Evolutionary conservation across 768 basidiomycete species (phyloP).

Genomic region (Udeniomyces megalosporus): DNA sequence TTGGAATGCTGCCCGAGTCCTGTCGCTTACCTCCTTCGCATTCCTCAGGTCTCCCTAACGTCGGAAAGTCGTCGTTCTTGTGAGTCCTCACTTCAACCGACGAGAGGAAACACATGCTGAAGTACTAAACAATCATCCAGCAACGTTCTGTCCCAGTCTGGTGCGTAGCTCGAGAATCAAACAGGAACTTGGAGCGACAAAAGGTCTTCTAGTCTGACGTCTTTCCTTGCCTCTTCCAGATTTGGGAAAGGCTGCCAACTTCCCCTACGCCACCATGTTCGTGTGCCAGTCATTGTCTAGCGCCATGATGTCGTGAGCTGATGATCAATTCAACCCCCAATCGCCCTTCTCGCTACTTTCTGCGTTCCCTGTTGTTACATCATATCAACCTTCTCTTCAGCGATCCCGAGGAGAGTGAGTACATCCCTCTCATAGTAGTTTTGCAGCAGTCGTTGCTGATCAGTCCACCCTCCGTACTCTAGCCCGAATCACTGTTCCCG

Average conservation of each 20-base stretch:
- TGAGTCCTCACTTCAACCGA: too few species aligned
- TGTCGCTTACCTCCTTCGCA: neutral
- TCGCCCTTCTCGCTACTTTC: slow-evolving; percentile 4
- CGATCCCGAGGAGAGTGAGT: slow-evolving; percentile 50
- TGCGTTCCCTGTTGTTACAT: slow-evolving; percentile 7
- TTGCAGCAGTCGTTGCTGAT: slow-evolving; percentile 20
- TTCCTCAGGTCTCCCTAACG: slow-evolving; percentile 67
- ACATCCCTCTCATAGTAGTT: too few species aligned
- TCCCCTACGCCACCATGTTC: slow-evolving; percentile 51
- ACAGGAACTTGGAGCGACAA: neutral
- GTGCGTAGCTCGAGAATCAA: slow-evolving; percentile 29
- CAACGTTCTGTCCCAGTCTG: slow-evolving; percentile 83
- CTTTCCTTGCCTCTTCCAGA: slow-evolving; percentile 33
- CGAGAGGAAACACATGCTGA: too few species aligned
- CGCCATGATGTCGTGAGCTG: too few species aligned
- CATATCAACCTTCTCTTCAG: slow-evolving; percentile 39
- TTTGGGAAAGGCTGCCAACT: slow-evolving; percentile 89
- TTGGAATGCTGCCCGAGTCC: too few species aligned
- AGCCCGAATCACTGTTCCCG: slow-evolving; percentile 89
- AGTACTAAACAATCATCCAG: neutral
- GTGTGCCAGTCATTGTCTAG: neutral
- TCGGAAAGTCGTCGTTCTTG: slow-evolving; percentile 98
- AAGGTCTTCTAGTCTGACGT: neutral
- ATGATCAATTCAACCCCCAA: slow-evolving; percentile 12
- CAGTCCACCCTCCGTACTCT: neutral